Percentiles rank a stretch among this genome's conserved stretches.
phyloP scores from a whole-genome alignment of 1,139 yeast species.

The Chernovozyma sophiae-reginae region DNA sequence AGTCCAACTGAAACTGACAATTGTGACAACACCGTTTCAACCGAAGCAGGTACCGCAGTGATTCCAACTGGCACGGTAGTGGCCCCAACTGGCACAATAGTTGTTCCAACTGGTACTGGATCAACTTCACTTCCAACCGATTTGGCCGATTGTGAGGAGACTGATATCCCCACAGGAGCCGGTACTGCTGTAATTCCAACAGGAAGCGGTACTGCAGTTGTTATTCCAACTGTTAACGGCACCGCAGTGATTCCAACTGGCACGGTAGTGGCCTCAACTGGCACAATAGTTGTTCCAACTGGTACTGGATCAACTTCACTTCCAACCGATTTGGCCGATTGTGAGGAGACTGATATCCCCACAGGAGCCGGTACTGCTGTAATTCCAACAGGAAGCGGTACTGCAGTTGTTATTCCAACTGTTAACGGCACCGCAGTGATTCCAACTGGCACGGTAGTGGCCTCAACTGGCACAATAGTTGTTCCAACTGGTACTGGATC shows the following conservation, averaged over 20 bases:
- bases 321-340: neutral
- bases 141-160: too few species aligned
- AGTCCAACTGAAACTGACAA: constrained; percentile 5
- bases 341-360: neutral
- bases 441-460: neutral
- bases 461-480: constrained; percentile 5
- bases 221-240: too few species aligned
- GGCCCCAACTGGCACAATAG: constrained; percentile 3
- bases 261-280: too few species aligned
- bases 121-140: too few species aligned
- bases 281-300: too few species aligned
- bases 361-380: neutral
- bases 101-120: constrained; percentile 1
- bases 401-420: too few species aligned
- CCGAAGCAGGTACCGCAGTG: constrained; percentile 1
- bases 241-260: neutral
- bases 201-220: too few species aligned
- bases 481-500: neutral
- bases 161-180: too few species aligned
- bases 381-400: neutral
- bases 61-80: constrained; percentile 1
- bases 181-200: too few species aligned
- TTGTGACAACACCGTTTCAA: constrained; percentile 2
- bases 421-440: neutral
- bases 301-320: too few species aligned